Conservation (phyloP, 345 rosid genomes). For the Pugionium cornutum region DNA sequence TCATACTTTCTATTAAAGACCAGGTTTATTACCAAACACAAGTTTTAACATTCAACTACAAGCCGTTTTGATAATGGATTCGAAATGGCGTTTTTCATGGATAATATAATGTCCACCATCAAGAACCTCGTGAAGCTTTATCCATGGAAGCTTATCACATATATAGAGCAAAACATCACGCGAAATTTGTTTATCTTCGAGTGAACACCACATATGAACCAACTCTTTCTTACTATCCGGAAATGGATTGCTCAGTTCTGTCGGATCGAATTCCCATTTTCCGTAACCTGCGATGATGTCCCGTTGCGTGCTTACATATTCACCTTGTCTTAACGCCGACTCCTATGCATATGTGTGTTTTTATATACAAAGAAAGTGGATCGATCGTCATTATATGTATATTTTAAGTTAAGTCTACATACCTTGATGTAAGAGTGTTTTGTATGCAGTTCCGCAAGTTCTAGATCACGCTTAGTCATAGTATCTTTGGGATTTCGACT, state of each 20-base stretch:
- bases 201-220: conserved; percentile 74
- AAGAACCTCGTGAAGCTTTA: conserved; percentile 65
- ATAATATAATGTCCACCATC: conserved; percentile 58
- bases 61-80: conserved; percentile 37
- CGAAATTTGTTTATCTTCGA: conserved; percentile 61
- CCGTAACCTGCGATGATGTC: conserved; percentile 57
- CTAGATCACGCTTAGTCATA: conserved; percentile 45
- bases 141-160: conserved; percentile 67
- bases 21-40: not conserved
- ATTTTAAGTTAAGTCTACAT: conserved; percentile 22
- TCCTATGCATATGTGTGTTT: conserved; percentile 37
- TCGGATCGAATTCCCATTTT: conserved; percentile 79
- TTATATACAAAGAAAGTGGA: no score
- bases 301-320: conserved; percentile 51
- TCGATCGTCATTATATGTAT: no score
- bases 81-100: conserved; percentile 33
- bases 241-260: conserved; percentile 62
- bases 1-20: no score
- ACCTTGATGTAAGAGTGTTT: conserved; percentile 45
- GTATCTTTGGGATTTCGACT: conserved; percentile 48
- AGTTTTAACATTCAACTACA: not conserved
- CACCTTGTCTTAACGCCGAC: conserved; percentile 64
- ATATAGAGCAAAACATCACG: conserved; percentile 47
- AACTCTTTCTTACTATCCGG: conserved; percentile 48
- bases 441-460: conserved; percentile 43